phyloP scores from a whole-genome alignment of 495 filamentous ascomycete species.

The Chaetomium tenue region DNA sequence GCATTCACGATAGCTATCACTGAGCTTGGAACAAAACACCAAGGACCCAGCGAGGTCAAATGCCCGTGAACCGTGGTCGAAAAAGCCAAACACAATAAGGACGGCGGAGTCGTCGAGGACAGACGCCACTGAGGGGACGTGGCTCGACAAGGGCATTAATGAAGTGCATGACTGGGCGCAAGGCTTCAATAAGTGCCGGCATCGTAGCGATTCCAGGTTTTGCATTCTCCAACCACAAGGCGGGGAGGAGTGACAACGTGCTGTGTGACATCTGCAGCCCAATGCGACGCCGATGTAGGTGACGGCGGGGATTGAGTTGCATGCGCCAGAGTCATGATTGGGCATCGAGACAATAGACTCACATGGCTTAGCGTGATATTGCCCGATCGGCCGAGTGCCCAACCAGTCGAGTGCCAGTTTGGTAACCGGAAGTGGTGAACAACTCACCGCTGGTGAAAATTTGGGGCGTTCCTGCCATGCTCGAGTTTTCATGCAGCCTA shows the following conservation, averaged over 20 bases:
- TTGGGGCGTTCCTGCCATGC: slow-evolving; percentile 13
- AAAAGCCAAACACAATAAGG: neutral
- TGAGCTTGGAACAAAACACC: too few relatives aligned
- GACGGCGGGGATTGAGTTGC: slow-evolving; percentile 1
- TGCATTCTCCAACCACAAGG: slow-evolving; percentile 19
- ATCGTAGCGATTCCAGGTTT: neutral
- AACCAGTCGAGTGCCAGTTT: slow-evolving; percentile 2
- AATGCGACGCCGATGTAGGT: slow-evolving; percentile 1
- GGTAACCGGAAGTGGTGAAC: neutral
- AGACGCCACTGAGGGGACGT: neutral
- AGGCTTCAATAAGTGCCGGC: neutral
- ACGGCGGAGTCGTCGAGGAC: neutral
- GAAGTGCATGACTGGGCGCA: neutral
- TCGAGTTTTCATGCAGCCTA: slow-evolving; percentile 23
- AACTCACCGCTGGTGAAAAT: slow-evolving; percentile 23
- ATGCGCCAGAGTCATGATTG: slow-evolving; percentile 14
- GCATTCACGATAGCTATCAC: too few relatives aligned
- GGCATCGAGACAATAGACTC: slow-evolving; percentile 8
- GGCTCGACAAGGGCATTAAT: neutral
- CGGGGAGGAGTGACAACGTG: slow-evolving; percentile 8
- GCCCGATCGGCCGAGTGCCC: slow-evolving; percentile 25
- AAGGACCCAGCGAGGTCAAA: neutral
- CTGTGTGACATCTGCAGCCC: slow-evolving; percentile 20
- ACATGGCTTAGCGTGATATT: slow-evolving; percentile 17
- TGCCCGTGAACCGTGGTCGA: neutral